Conservation (phyloP, 768 basidiomycete species). For the Dendrothele bispora region DNA sequence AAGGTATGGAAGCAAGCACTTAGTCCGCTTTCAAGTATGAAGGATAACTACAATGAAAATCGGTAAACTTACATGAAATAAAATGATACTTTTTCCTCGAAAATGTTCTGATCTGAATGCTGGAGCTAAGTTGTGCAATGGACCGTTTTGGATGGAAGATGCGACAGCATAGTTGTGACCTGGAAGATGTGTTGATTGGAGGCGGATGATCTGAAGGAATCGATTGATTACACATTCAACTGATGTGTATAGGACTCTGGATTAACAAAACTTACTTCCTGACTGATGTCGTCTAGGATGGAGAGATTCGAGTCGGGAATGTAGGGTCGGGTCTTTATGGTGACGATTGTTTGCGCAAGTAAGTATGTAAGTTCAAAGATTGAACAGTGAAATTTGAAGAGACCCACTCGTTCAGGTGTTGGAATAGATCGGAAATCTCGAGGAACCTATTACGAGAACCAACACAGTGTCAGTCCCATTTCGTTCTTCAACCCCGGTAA, state of each 20-base stretch:
- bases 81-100: conserved; percentile 47
- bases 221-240: too few species aligned
- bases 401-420: conserved; percentile 64
- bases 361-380: background rate
- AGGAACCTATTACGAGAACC: conserved; percentile 72
- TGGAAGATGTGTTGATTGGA: conserved; percentile 73
- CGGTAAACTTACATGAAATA: conserved; percentile 56
- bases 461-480: too few species aligned
- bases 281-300: conserved; percentile 31
- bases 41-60: too few species aligned
- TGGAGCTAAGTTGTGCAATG: conserved; percentile 57
- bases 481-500: too few species aligned
- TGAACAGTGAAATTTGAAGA: conserved; percentile 39
- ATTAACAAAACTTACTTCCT: conserved; percentile 41
- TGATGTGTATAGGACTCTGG: too few species aligned
- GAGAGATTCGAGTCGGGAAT: too few species aligned
- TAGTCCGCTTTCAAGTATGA: too few species aligned
- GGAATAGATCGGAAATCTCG: conserved; percentile 77
- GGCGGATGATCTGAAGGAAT: conserved; percentile 70
- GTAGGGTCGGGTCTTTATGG: conserved; percentile 37
- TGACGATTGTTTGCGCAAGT: conserved; percentile 50
- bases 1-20: too few species aligned
- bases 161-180: conserved; percentile 75
- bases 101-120: conserved; percentile 53
- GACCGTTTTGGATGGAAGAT: conserved; percentile 70